Conservation (phyloP, 2,329 filamentous ascomycete species). For the Verticillium isaacii region DNA sequence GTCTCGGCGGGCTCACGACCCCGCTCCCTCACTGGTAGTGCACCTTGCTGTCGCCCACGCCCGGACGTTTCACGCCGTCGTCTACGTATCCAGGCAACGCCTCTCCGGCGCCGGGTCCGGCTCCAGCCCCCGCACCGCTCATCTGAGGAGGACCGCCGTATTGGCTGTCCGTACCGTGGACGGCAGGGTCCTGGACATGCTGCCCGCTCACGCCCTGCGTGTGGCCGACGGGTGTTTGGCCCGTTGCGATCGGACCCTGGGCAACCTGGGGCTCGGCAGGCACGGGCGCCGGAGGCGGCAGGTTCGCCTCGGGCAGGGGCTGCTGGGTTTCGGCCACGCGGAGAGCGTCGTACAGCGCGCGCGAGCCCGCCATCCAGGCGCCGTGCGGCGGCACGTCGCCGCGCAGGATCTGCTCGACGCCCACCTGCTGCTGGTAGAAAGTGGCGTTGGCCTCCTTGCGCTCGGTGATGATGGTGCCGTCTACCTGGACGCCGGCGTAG, state of each 20-base stretch:
- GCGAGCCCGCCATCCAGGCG: constrained; percentile 26
- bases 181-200: neutral
- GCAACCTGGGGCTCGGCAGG: constrained; percentile 1
- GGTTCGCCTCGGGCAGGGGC: constrained; percentile 10
- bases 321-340: constrained; percentile 24
- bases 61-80: constrained; percentile 9
- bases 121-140: neutral
- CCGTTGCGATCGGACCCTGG: neutral
- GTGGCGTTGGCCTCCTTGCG: constrained; percentile 82
- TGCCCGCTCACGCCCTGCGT: neutral
- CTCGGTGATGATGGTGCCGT: constrained; percentile 83
- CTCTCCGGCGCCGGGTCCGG: neutral
- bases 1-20: neutral
- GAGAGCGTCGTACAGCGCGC: constrained; percentile 22
- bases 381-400: constrained; percentile 31
- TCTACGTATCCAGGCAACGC: constrained; percentile 12
- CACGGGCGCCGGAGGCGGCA: constrained; percentile 8
- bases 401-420: constrained; percentile 41
- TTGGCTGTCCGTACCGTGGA: constrained; percentile 16
- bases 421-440: constrained; percentile 67
- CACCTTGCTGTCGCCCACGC: constrained; percentile 11
- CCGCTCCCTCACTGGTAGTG: constrained; percentile 6
- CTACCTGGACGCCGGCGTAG: constrained; percentile 81
- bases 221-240: neutral
- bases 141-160: constrained; percentile 6